Conservation (phyloP, 2,329 filamentous ascomycete genomes). For the Aspergillus floridensis region DNA sequence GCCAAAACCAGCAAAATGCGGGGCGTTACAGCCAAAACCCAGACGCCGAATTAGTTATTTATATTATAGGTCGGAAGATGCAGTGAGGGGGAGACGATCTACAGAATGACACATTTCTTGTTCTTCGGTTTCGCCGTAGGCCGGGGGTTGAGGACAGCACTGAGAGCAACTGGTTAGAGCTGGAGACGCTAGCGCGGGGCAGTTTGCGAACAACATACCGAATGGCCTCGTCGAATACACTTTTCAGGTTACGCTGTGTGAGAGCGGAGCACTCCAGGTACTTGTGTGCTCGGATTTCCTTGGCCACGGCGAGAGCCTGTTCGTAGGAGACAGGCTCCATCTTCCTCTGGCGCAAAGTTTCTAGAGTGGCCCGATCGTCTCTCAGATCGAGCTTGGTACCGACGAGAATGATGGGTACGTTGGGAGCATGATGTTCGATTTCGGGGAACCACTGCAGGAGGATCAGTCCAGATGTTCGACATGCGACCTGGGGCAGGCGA, state of each 20-base stretch:
- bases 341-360: slow-evolving; percentile 81
- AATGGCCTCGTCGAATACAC: slow-evolving; percentile 97
- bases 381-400: slow-evolving; percentile 95
- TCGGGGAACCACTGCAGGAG: slow-evolving; percentile 82
- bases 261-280: slow-evolving; percentile 97
- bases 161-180: slow-evolving; percentile 18
- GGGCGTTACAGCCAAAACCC: slow-evolving; percentile 25
- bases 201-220: slow-evolving; percentile 59
- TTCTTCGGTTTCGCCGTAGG: slow-evolving; percentile 46
- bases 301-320: slow-evolving; percentile 81
- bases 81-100: slow-evolving; percentile 23
- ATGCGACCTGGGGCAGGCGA: neutral
- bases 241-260: slow-evolving; percentile 96
- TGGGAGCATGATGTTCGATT: slow-evolving; percentile 93
- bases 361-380: slow-evolving; percentile 79
- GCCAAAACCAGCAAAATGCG: slow-evolving; percentile 26
- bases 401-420: slow-evolving; percentile 93
- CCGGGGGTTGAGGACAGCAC: slow-evolving; percentile 50
- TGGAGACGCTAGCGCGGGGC: neutral
- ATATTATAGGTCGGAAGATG: slow-evolving; percentile 33
- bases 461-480: slow-evolving; percentile 8
- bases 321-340: slow-evolving; percentile 98
- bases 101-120: slow-evolving; percentile 49
- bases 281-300: slow-evolving; percentile 94
- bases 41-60: slow-evolving; percentile 41